phyloP scores from a whole-genome alignment of 208 protist species.

The Lotmaria passim region DNA sequence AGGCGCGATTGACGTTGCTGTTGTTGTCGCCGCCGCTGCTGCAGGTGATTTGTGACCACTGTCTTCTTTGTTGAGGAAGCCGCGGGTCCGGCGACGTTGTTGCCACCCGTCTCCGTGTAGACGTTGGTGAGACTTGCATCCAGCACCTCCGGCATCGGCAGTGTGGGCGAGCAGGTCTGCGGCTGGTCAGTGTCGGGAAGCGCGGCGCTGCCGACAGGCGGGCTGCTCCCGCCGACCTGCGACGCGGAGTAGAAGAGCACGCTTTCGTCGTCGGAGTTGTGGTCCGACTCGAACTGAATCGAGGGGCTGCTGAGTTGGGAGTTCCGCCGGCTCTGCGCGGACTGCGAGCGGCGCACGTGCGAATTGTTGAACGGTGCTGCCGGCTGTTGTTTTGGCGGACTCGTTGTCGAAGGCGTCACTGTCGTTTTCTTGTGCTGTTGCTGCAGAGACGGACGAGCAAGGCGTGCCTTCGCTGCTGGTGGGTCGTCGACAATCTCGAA shows the following conservation, averaged over 20 bases:
- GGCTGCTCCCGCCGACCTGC: not conserved
- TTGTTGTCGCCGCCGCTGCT: not conserved
- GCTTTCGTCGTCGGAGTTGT: constrained; percentile 10
- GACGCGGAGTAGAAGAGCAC: not conserved
- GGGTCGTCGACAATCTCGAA: constrained; percentile 51
- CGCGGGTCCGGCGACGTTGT: not conserved
- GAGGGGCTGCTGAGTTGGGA: constrained; percentile 18
- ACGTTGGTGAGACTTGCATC: not conserved
- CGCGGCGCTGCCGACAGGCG: not conserved
- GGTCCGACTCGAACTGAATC: constrained; percentile 21
- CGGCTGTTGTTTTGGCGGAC: not conserved
- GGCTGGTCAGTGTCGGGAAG: not conserved
- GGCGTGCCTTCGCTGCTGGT: not conserved
- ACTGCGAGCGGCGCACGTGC: constrained; percentile 14
- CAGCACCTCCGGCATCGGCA: not conserved
- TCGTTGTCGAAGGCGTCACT: no score
- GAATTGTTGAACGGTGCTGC: constrained; percentile 7
- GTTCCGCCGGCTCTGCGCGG: not conserved
- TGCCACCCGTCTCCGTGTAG: not conserved
- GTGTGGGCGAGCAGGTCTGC: not conserved
- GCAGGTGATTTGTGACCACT: constrained; percentile 44
- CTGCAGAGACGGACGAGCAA: no score
- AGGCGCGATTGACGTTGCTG: constrained; percentile 10
- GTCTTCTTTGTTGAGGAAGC: constrained; percentile 34
- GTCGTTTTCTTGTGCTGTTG: not conserved